These are phyloP conservation scores for Podospora tetraspora DNA, from an alignment of 495 filamentous ascomycete genomes.

Conservation along the genomic window DNA sequence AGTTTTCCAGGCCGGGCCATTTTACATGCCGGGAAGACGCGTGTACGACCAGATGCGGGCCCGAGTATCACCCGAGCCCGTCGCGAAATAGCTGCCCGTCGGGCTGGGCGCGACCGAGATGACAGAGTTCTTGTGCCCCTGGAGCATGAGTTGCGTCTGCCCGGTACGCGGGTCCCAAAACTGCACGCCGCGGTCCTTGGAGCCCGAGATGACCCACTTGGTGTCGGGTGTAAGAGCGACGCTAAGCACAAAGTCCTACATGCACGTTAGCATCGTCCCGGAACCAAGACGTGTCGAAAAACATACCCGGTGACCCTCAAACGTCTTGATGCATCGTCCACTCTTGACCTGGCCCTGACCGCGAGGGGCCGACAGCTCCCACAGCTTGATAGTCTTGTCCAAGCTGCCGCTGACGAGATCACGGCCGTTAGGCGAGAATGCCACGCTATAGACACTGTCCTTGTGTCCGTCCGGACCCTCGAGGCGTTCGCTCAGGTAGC, in stretches of 20 bases:
- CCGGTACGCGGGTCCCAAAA: constrained; percentile 90
- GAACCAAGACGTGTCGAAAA: not conserved
- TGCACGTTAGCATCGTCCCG: not conserved
- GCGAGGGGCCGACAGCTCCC: constrained; percentile 72
- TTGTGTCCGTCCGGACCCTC: constrained; percentile 85
- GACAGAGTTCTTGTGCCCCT: constrained; percentile 89
- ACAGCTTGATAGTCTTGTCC: constrained; percentile 94
- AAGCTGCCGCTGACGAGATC: constrained; percentile 85
- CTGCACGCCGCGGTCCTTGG: constrained; percentile 85
- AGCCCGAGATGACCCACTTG: constrained; percentile 85
- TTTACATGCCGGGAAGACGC: constrained; percentile 24
- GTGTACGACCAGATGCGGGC: constrained; percentile 84
- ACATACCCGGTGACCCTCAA: constrained; percentile 84
- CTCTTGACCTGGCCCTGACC: constrained; percentile 56
- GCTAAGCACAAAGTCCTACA: constrained; percentile 82
- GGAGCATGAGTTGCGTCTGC: constrained; percentile 84
- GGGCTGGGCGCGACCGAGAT: constrained; percentile 87
- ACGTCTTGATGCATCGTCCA: constrained; percentile 79
- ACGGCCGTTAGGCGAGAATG: constrained; percentile 81
- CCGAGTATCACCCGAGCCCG: constrained; percentile 84
- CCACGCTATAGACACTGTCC: constrained; percentile 88
- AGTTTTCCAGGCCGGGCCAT: too few species aligned
- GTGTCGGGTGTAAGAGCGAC: constrained; percentile 84
- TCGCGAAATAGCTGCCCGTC: constrained; percentile 72
- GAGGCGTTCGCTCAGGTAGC: constrained; percentile 76